Conservation (phyloP, 345 rosid species). For the Melaleuca quinquenervia region DNA sequence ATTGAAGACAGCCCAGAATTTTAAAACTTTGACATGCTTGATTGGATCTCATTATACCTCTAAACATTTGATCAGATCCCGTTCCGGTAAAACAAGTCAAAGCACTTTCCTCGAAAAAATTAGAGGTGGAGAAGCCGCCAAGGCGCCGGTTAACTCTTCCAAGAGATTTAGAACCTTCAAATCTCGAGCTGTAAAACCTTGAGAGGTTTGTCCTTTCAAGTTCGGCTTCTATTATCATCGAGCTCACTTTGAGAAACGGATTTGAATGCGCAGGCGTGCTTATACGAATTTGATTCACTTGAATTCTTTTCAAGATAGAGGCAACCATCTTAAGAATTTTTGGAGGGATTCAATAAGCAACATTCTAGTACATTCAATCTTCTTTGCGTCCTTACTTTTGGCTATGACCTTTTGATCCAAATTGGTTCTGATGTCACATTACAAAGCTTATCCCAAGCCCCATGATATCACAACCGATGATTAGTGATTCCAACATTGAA, state of each 20-base stretch:
- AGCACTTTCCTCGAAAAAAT: neutral
- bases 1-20: neutral
- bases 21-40: neutral
- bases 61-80: neutral
- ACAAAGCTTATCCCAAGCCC: neutral
- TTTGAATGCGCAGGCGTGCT: neutral
- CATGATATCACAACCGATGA: neutral
- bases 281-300: neutral
- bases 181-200: accelerated
- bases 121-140: neutral
- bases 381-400: neutral
- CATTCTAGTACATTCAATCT: neutral
- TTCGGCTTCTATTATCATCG: neutral
- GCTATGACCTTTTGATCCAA: neutral
- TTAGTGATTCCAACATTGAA: neutral
- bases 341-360: neutral
- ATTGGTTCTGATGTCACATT: neutral
- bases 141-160: accelerated
- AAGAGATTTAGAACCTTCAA: neutral
- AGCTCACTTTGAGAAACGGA: neutral
- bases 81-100: neutral
- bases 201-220: neutral
- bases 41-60: neutral
- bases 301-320: neutral
- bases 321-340: neutral